These are phyloP conservation scores for Nematocida sp. DNA, from an alignment of 371 early-diverging fungal species.

Conservation along the genomic window DNA sequence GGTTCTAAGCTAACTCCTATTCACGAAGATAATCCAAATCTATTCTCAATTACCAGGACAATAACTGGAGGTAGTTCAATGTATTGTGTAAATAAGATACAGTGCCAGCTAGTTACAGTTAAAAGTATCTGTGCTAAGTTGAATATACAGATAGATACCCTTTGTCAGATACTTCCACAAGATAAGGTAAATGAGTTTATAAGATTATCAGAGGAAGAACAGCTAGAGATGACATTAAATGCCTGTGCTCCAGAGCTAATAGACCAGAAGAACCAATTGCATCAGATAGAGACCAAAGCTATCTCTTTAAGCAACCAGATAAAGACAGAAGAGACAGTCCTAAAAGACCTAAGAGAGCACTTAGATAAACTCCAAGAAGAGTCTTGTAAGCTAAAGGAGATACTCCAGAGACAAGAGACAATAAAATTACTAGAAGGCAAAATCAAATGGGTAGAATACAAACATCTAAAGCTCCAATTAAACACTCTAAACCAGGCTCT, in stretches of 20 bases:
- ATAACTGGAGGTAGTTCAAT: conserved; percentile 35
- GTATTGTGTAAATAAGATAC: conserved; percentile 54
- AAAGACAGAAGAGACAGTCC: conserved; percentile 14
- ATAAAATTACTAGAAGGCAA: conserved; percentile 56
- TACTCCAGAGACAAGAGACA: conserved; percentile 25
- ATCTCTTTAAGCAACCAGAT: conserved; percentile 24
- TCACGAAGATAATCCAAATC: background rate
- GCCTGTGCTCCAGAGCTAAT: conserved; percentile 43
- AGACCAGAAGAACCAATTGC: conserved; percentile 30
- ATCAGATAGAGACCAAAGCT: conserved; percentile 25
- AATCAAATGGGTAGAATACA: conserved; percentile 56
- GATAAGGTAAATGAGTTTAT: conserved; percentile 64
- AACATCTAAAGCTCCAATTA: conserved; percentile 16
- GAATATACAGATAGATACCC: conserved; percentile 58
- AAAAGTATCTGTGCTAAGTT: conserved; percentile 42
- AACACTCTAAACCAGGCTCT: background rate
- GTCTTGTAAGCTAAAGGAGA: conserved; percentile 46
- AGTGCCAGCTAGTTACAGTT: conserved; percentile 33
- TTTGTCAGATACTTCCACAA: conserved; percentile 64
- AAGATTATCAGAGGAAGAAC: conserved; percentile 56
- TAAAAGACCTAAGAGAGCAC: conserved; percentile 20
- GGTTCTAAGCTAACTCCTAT: too few species aligned
- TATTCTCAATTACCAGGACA: conserved; percentile 32
- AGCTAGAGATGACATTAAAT: conserved; percentile 48
- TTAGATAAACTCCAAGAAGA: conserved; percentile 51